A percentile compares a stretch with the other conserved stretches of the same genome.
phyloP scores from a whole-genome alignment of 2,329 filamentous ascomycete species.

The Thelonectria rubi region DNA sequence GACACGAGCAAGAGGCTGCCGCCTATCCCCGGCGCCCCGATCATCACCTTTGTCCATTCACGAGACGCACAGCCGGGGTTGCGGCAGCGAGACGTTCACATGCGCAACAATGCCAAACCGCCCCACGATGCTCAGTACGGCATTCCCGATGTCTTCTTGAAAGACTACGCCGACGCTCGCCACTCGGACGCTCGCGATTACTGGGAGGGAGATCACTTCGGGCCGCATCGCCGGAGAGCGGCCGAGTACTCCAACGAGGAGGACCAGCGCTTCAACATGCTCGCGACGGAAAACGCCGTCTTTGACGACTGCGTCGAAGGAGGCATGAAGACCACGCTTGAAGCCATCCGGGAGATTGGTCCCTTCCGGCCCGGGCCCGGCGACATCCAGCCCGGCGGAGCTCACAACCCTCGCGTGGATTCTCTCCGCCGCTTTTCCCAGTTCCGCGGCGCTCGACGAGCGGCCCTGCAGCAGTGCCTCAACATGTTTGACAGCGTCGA shows the following conservation, averaged over 20 bases:
- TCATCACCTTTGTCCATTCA: slow-evolving; percentile 1
- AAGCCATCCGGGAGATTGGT: slow-evolving; percentile 10
- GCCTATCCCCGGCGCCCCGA: slow-evolving; percentile 31
- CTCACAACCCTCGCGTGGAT: slow-evolving; percentile 18
- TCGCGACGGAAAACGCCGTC: slow-evolving; percentile 45
- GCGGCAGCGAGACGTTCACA: slow-evolving; percentile 24
- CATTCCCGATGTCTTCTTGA: slow-evolving; percentile 26
- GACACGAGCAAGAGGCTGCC: slow-evolving; percentile 42
- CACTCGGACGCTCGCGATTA: slow-evolving; percentile 21
- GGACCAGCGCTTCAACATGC: slow-evolving; percentile 44
- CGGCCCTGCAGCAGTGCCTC: slow-evolving; percentile 55
- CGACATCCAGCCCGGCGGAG: background rate
- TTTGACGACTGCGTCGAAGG: slow-evolving; percentile 48
- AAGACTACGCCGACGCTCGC: slow-evolving; percentile 27
- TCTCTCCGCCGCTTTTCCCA: slow-evolving; percentile 42
- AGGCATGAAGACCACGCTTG: slow-evolving; percentile 34
- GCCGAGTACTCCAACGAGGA: background rate
- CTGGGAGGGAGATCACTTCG: slow-evolving; percentile 9
- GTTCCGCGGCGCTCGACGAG: slow-evolving; percentile 55
- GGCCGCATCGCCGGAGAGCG: slow-evolving; percentile 2
- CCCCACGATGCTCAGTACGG: slow-evolving; percentile 42
- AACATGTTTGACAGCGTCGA: slow-evolving; percentile 50
- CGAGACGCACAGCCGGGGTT: slow-evolving; percentile 7
- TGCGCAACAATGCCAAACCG: slow-evolving; percentile 22
- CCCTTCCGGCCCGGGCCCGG: slow-evolving; percentile 9